Evolutionary conservation across 1,284 basidiomycete genomes (phyloP).

Genomic region (Trametes polyzona): DNA sequence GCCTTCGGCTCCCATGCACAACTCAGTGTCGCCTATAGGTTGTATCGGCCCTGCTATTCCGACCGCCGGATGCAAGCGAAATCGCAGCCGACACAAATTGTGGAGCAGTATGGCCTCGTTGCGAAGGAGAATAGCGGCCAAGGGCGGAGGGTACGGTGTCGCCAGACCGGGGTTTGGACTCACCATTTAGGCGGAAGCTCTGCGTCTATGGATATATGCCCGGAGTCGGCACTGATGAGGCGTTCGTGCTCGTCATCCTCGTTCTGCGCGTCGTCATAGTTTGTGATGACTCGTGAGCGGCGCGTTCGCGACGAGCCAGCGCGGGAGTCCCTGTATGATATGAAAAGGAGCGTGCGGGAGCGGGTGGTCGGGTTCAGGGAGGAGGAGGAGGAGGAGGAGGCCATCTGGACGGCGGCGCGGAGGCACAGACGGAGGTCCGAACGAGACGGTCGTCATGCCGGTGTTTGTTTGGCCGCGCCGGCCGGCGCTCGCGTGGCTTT

Average conservation of each 20-base stretch:
- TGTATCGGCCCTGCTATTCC: not conserved
- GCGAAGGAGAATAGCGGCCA: not conserved
- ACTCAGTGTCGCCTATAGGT: no score
- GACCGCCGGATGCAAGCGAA: no score
- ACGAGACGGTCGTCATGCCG: conserved; percentile 32
- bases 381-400: conserved; percentile 40
- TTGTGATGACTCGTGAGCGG: conserved; percentile 38
- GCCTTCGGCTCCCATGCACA: no score
- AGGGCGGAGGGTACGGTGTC: not conserved
- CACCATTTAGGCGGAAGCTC: conserved; percentile 45
- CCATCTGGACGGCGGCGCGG: conserved; percentile 32
- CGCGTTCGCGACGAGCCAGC: conserved; percentile 54
- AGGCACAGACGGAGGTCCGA: conserved; percentile 22
- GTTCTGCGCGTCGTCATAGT: conserved; percentile 44
- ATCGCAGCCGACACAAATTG: no score
- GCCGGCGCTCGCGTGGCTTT: conserved; percentile 8
- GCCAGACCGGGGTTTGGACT: conserved; percentile 13
- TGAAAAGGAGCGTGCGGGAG: conserved; percentile 91
- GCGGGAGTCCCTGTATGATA: conserved; percentile 90
- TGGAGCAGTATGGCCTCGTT: not conserved
- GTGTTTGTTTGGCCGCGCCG: conserved; percentile 28
- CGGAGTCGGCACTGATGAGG: conserved; percentile 57
- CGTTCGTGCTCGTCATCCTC: conserved; percentile 69
- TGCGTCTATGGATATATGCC: conserved; percentile 61
- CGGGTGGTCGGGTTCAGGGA: conserved; percentile 62